Base-by-base conservation (phyloP, 1,284 basidiomycete species). In the Schizopora paradoxa region DNA sequence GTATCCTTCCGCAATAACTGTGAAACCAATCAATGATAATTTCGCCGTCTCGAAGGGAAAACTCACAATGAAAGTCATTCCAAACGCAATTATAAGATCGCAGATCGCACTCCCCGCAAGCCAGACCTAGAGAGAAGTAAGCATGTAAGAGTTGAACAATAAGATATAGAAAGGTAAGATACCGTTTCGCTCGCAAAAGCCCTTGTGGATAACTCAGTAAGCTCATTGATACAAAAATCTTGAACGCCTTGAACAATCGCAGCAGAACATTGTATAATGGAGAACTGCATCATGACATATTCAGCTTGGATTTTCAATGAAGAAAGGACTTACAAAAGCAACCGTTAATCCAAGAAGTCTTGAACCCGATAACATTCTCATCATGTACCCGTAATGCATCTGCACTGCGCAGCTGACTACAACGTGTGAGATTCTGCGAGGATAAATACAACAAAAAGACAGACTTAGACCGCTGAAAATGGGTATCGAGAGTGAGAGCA, bases 11-110 rank as follows among this genome's bases (percentile, higher is more conserved):
- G 6, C 25, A 23, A n/a, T 27, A 41, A 27, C 39, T 41, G 21
- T 26, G 16, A n/a, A 8, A 25, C 8, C 5, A n/a, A 27, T 28
- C 11, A 27, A 5, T 26, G 16, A 14, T 16, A 27, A 14, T 16
- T 3, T 5, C 13, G 27, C 14, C 6, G n/a, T 13, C 8, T 6
- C 14, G 4, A 19, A 19, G 22, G 13, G 25, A 19, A 11, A 27
- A 41, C 39, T 23, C n/a, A 41, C 22, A 14, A 41, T 16, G 19
- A 41, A 41, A 25, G 39, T 41, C 39, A 41, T 41, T n/a, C 22
- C 4, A 26, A 5, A 4, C 11, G 39, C 27, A 8, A 41, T 41
- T 14, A 41, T 5, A 27, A 41, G 25, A 28, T 41, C 39, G 23
- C 39, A 41, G 5, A 41, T 14, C 8, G 39, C 39, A 14, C 39